Evolutionary conservation across 129 eudicot species (phyloP).

Genomic region (Flaveria sonorensis): DNA sequence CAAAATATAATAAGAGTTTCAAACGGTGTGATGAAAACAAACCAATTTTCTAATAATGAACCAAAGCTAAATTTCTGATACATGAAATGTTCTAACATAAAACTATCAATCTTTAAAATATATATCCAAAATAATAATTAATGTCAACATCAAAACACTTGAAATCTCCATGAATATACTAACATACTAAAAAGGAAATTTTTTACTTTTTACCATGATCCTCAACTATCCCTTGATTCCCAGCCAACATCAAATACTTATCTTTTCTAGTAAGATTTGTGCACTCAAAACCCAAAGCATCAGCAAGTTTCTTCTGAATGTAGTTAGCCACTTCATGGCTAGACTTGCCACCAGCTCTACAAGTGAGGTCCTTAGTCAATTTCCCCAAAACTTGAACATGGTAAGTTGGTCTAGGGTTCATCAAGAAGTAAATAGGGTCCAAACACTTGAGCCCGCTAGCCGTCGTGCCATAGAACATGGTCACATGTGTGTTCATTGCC

Average conservation of each 20-base stretch:
- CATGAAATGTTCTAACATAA: not conserved
- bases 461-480: conserved; percentile 92
- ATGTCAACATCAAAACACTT: conserved; percentile 28
- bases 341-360: conserved; percentile 76
- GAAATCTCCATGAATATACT: conserved; percentile 3
- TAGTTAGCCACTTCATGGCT: conserved; percentile 89
- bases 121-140: conserved; percentile 32
- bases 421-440: conserved; percentile 83
- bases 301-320: conserved; percentile 65
- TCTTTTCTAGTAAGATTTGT: conserved; percentile 83
- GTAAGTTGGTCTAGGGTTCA: conserved; percentile 86
- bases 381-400: conserved; percentile 65
- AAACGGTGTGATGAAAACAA: no score
- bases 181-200: conserved; percentile 6
- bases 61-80: not conserved
- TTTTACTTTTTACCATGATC: conserved; percentile 37
- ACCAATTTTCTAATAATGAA: not conserved
- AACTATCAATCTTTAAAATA: not conserved
- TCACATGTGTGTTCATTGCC: conserved; percentile 71
- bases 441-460: conserved; percentile 90
- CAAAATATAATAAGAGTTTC: no score
- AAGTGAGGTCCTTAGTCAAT: conserved; percentile 59
- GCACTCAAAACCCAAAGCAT: conserved; percentile 90
- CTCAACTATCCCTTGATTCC: conserved; percentile 77
- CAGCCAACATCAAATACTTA: conserved; percentile 95